Base-by-base conservation (phyloP, 1,284 basidiomycete genomes). In the Heliocybe sulcata region DNA sequence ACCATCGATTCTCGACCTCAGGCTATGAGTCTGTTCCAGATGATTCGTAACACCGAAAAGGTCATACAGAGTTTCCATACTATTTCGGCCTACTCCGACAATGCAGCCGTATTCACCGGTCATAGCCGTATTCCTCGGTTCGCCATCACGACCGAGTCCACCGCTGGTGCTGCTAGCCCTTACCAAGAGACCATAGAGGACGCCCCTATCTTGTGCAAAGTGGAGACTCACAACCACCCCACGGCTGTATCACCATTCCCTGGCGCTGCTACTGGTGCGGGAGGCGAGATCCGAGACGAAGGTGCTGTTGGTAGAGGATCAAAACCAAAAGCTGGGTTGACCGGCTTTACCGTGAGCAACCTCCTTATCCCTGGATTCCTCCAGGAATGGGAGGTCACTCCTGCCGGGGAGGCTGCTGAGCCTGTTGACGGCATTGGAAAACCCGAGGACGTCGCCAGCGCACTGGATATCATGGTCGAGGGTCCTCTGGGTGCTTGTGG, bases 221-320 rank as follows among this genome's bases (percentile, higher is more conserved):
- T 99, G 57, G 97, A 99, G 73, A 99, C 97, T 8, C 96, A 99
- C 72, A 99, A 99, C 70, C 97, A 99, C 67, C 96, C 97, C 1
- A 99, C 96, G 2, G 97, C 96, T 3, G 94, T 99, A 12, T 99
- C 96, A 2, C 97, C 97, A 0, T 99, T 91, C 70, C 94, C 96
- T 3, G 96, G 96, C 45, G 96, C 97, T 0, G 95, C 96, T 1
- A 99, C 96, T 2, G 96, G 96, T 26, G 98, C 96, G 1, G 96
- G 97, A 20, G 96, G 96, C 29, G 96, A 99, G 72, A 99, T 99
- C 63, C 84, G 96, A 56, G 96, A 99, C 69, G 96, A 99, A 72
- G 97, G 96, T 42, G 91, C 96, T 9, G 94, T 96, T 35, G 96
- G 96, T 6, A 79, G 90, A 54, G 97, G 96, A 1, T 98, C 94